Conservation (phyloP, 257 asterid species). For the Solanum neorickii region DNA sequence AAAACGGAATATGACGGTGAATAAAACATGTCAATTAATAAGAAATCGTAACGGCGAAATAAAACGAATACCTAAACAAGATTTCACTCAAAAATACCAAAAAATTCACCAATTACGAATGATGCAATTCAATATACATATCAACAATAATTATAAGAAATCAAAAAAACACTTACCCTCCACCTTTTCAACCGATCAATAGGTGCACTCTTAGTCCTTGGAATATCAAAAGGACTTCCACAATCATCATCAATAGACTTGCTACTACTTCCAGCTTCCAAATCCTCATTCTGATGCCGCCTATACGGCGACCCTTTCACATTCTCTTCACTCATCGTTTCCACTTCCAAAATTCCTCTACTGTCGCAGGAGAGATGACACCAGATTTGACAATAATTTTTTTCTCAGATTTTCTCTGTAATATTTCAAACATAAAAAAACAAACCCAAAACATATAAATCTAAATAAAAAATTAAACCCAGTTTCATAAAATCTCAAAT, state of each 20-base stretch:
- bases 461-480: not conserved
- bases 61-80: not conserved
- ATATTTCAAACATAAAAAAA: not conserved
- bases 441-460: not conserved
- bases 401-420: not conserved
- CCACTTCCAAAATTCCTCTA: not conserved
- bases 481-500: not conserved
- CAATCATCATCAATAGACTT: constrained; percentile 31
- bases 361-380: constrained; percentile 79
- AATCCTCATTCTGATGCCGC: constrained; percentile 40
- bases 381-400: constrained; percentile 4
- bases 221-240: constrained; percentile 55
- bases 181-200: constrained; percentile 61
- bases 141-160: not conserved
- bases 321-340: not conserved
- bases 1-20: not conserved
- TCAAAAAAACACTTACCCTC: constrained; percentile 48
- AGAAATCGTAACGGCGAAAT: not conserved
- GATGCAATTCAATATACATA: not conserved
- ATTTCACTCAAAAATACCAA: not conserved
- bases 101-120: not conserved
- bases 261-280: constrained; percentile 34
- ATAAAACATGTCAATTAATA: not conserved
- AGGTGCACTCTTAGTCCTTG: constrained; percentile 76
- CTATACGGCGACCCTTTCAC: constrained; percentile 42